phyloP scores from a whole-genome alignment of 108 stramenopile genomes.

The Seminavis robusta region DNA sequence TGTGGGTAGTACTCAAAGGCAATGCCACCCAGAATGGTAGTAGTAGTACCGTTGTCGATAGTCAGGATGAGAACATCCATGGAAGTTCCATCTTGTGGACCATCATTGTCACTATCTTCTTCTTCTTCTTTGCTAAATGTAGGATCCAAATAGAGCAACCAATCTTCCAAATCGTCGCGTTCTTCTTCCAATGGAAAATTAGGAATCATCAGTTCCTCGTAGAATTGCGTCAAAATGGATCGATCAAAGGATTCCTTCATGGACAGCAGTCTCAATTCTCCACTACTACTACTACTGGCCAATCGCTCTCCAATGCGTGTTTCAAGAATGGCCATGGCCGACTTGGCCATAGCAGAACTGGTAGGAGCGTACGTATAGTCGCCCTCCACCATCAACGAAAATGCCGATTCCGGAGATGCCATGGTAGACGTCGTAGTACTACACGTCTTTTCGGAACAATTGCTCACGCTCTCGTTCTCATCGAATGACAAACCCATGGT shows the following conservation, averaged over 20 bases:
- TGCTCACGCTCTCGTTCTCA: no score
- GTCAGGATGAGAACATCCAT: slow-evolving; percentile 53
- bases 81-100: slow-evolving; percentile 8
- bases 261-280: slow-evolving; percentile 2
- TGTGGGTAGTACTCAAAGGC: slow-evolving; percentile 54
- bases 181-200: slow-evolving; percentile 56
- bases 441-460: no score
- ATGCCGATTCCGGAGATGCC: no score
- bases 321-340: no score
- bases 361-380: no score
- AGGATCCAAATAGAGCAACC: slow-evolving; percentile 46
- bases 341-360: no score
- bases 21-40: slow-evolving; percentile 34
- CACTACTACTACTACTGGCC: no score
- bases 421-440: no score
- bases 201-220: slow-evolving; percentile 50
- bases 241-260: slow-evolving; percentile 12
- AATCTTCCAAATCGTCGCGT: slow-evolving; percentile 50
- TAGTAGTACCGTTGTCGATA: neutral
- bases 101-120: slow-evolving; percentile 14
- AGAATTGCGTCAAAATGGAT: slow-evolving; percentile 32
- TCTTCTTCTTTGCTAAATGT: neutral
- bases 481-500: no score
- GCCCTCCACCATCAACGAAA: no score
- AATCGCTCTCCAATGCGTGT: no score